These are phyloP conservation scores for Colletotrichum endophyticum DNA, from an alignment of 2,329 filamentous ascomycete genomes.

Conservation along the genomic window DNA sequence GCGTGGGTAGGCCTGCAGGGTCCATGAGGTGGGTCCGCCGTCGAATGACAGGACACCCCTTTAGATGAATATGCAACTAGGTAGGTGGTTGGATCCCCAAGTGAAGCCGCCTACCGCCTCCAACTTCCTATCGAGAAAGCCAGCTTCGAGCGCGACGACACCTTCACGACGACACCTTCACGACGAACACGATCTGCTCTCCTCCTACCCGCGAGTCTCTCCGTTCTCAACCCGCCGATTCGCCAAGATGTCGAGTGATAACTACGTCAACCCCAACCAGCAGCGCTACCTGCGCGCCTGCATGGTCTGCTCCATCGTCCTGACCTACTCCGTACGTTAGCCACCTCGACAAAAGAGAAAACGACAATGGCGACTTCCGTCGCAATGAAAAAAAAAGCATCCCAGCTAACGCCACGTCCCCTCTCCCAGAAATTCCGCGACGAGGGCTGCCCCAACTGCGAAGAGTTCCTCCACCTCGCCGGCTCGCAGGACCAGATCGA, in stretches of 20 bases:
- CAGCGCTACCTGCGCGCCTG: slow-evolving; percentile 91
- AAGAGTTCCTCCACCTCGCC: slow-evolving; percentile 84
- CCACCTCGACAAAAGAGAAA: slow-evolving; percentile 4
- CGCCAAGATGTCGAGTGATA: slow-evolving; percentile 47
- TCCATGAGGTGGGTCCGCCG: neutral
- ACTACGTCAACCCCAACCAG: slow-evolving; percentile 76
- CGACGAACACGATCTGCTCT: neutral
- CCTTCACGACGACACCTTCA: neutral
- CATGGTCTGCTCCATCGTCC: slow-evolving; percentile 98
- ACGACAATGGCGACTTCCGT: neutral
- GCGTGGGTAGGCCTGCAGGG: neutral
- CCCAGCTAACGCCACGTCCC: neutral
- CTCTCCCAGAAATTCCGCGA: slow-evolving; percentile 75
- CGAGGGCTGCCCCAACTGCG: slow-evolving; percentile 95
- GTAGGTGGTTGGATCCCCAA: neutral
- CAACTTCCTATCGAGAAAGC: neutral
- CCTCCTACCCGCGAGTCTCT: neutral
- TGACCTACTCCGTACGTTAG: slow-evolving; percentile 71
- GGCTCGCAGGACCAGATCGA: slow-evolving; percentile 81
- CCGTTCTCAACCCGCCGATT: neutral
- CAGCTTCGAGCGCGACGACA: neutral
- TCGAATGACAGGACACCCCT: neutral
- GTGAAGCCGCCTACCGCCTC: neutral
- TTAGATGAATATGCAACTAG: neutral
- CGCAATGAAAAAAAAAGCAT: neutral